These are phyloP conservation scores for Penicillium janthinellum DNA, from an alignment of 2,329 filamentous ascomycete species.

Conservation along the genomic window DNA sequence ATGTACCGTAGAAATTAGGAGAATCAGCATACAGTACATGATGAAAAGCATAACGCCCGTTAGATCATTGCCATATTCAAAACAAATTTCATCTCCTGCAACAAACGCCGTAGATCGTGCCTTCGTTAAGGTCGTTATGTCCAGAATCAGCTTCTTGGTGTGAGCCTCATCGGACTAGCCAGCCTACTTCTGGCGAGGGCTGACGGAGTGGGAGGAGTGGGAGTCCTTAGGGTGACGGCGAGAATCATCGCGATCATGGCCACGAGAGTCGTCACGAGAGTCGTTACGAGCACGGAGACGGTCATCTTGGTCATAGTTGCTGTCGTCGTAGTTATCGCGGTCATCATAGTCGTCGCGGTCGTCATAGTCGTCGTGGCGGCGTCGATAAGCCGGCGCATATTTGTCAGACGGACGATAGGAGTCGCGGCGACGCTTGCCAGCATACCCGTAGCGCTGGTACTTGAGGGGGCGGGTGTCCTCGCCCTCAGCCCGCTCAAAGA, in stretches of 20 bases:
- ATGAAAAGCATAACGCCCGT: neutral
- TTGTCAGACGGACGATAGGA: neutral
- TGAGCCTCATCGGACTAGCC: no score
- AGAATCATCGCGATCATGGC: no score
- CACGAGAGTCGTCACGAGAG: no score
- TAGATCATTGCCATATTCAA: neutral
- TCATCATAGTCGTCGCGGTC: neutral
- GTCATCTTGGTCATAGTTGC: neutral
- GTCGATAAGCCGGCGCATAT: neutral
- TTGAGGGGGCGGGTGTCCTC: constrained; percentile 10
- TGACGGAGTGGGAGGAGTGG: no score
- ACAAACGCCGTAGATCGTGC: neutral
- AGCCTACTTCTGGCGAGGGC: neutral
- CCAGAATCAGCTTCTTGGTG: neutral
- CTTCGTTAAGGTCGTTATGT: neutral
- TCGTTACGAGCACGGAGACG: no score
- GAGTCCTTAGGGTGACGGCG: neutral
- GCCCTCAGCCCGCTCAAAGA: constrained; percentile 34
- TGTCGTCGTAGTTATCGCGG: neutral
- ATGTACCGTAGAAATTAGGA: neutral
- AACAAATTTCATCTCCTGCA: neutral
- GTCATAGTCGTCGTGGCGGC: neutral
- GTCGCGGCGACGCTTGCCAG: neutral
- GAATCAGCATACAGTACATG: no score
- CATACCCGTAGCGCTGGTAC: neutral